These are phyloP conservation scores for Adansonia gregorii DNA, from an alignment of 441 rosid genomes.

Conservation along the genomic window DNA sequence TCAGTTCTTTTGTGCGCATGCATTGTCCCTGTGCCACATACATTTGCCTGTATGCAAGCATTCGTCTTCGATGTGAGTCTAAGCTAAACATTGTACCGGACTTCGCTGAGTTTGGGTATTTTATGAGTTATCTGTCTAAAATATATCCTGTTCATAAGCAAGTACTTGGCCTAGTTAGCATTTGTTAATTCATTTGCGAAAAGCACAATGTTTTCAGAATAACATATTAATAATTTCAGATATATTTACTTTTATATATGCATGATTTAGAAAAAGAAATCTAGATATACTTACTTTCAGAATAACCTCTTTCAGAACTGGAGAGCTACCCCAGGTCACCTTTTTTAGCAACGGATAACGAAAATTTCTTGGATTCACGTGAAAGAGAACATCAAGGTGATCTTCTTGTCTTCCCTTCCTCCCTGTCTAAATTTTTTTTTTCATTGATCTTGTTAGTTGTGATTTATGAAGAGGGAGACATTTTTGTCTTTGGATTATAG, in stretches of 20 bases:
- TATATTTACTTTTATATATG: neutral
- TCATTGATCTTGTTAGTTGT: neutral
- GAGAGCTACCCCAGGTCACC: conserved; percentile 85
- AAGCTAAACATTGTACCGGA: neutral
- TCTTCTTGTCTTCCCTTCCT: neutral
- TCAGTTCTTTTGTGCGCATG: conserved; percentile 8
- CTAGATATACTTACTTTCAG: neutral
- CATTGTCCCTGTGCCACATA: conserved; percentile 15
- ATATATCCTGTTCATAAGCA: conserved; percentile 6
- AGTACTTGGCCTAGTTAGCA: conserved; percentile 6
- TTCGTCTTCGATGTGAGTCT: neutral
- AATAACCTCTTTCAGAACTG: conserved; percentile 48
- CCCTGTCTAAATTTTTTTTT: neutral
- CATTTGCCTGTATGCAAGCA: neutral
- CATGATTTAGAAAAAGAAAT: neutral
- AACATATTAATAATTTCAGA: conserved; percentile 8
- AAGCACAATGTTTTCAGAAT: conserved; percentile 8
- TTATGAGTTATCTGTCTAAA: neutral
- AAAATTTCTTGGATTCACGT: conserved; percentile 71
- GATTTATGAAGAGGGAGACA: neutral
- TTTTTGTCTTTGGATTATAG: conserved; percentile 44
- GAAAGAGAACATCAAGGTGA: conserved; percentile 88
- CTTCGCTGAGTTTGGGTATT: neutral
- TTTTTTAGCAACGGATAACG: conserved; percentile 63
- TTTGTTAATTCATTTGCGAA: neutral